Evolutionary conservation across 2,329 filamentous ascomycete species (phyloP), one percentile per base, ranked within the genome.

Genomic region (Ophiostoma piceae): DNA sequence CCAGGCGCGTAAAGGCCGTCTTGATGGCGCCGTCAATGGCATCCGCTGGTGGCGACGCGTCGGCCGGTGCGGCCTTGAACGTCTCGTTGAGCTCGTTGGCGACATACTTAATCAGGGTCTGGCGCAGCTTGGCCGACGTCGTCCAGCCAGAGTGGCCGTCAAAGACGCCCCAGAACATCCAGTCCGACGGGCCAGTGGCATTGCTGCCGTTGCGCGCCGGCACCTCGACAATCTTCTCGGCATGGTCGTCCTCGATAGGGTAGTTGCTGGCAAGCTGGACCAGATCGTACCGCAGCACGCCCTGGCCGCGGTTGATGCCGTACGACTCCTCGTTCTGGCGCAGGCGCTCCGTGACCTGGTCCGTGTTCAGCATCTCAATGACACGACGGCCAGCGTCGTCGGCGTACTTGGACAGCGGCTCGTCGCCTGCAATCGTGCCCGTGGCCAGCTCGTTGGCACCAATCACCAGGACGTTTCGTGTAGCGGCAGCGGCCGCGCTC

Each of bases 151-250:
- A 92, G 80, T 99, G 95, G 0, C 95, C 95, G 77, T 99, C 95
- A 79, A 98, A 99, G 22, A 99, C 94, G 71, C 94, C 95, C 95
- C 96, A 99, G 79, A 99, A 99, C 93, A 98, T 98, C 95, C 95
- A 99, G 79, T 99, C 96, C 72, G 87, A 92, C 71, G 84, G 88
- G 22, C 83, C 74, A 19, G 85, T 83, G 51, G 84, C 78, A 32
- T 75, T 76, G 43, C 73, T 75, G 80, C 77, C 85, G 7, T 32
- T 68, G 16, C 41, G 41, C 68, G 85, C 84, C 4, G 92, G 90
- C 9, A 97, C 88, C 79, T 98, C 92, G 66, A 99, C 92, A 76
- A 98, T 97, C 85, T 97, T 96, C 82, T 99, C 95, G 68, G 94
- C 92, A 77, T 99, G 95, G 77, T 99, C 96, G 77, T 99, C 95